Conservation (phyloP, 2,329 filamentous ascomycete species). For the Cladosporium colombiae region DNA sequence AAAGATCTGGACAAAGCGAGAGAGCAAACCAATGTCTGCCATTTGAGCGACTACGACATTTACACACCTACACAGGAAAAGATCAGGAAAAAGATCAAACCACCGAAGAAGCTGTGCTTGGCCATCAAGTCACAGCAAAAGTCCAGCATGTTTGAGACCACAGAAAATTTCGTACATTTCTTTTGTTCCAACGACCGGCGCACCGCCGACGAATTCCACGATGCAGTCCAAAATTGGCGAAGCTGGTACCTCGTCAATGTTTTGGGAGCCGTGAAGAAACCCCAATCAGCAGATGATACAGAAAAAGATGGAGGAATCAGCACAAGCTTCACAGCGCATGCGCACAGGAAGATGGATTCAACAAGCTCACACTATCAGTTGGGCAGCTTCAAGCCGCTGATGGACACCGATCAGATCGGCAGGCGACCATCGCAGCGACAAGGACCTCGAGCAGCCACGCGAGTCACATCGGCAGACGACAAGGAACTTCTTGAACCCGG, state of each 20-base stretch:
- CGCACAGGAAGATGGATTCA: conserved; percentile 33
- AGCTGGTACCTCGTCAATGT: conserved; percentile 87
- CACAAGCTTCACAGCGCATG: conserved; percentile 16
- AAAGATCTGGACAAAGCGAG: conserved; percentile 71
- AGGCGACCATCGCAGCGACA: conserved; percentile 34
- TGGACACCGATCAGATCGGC: conserved; percentile 63
- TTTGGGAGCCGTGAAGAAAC: conserved; percentile 57
- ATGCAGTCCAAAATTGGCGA: conserved; percentile 75
- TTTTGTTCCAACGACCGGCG: conserved; percentile 76
- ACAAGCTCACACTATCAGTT: conserved; percentile 59
- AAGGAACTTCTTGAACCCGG: conserved; percentile 26
- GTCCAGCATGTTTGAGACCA: conserved; percentile 76
- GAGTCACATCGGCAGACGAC: neutral
- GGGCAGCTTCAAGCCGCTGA: conserved; percentile 66
- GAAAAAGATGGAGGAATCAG: conserved; percentile 17
- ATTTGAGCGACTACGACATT: conserved; percentile 89
- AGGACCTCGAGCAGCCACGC: conserved; percentile 10
- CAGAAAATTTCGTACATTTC: conserved; percentile 87
- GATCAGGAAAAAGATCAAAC: conserved; percentile 69
- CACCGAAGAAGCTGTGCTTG: conserved; percentile 82
- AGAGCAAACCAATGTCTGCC: conserved; percentile 71
- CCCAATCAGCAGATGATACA: conserved; percentile 21
- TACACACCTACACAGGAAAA: conserved; percentile 74
- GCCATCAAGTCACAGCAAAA: conserved; percentile 93
- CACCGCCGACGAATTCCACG: conserved; percentile 69